Percentiles rank a stretch among this genome's conserved stretches.
These are phyloP conservation scores for Adansonia rubrostipa DNA, from an alignment of 441 rosid species.

Conservation along the genomic window DNA sequence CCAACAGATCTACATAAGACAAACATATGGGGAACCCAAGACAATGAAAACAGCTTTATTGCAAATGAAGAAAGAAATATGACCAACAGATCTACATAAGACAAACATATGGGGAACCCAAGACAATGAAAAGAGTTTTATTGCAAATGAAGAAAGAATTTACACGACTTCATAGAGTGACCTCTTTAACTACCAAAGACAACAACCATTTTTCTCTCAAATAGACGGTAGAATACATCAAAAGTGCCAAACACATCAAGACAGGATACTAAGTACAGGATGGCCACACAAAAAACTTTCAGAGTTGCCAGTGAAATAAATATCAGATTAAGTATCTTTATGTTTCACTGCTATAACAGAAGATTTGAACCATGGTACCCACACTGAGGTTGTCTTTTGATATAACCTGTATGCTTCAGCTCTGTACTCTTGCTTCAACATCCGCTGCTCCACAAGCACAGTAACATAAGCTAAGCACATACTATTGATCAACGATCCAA, in stretches of 20 bases:
- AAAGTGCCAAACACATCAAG: constrained; percentile 20
- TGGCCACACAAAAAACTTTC: constrained; percentile 16
- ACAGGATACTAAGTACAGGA: constrained; percentile 8
- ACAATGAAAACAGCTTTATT: neutral
- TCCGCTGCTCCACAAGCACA: constrained; percentile 77
- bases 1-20: neutral
- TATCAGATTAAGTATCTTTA: constrained; percentile 51
- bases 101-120: neutral
- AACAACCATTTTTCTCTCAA: constrained; percentile 19
- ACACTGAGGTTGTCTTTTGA: constrained; percentile 88
- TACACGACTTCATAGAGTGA: constrained; percentile 10
- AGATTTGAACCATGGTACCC: constrained; percentile 93
- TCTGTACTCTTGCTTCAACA: constrained; percentile 76
- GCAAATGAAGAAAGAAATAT: constrained; percentile 15
- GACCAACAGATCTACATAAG: neutral
- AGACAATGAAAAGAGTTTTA: neutral
- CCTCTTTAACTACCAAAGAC: constrained; percentile 7
- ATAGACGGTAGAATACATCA: constrained; percentile 20
- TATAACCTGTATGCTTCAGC: constrained; percentile 81
- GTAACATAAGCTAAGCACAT: constrained; percentile 83
- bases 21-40: neutral
- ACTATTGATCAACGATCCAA: constrained; percentile 73
- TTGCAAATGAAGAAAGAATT: constrained; percentile 17
- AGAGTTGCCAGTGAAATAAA: constrained; percentile 9
- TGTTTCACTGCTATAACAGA: constrained; percentile 49